Percentiles rank a stretch among this genome's conserved stretches.
Evolutionary conservation across 306 rosid species (phyloP).

Genomic region (Begonia peltatifolia): DNA sequence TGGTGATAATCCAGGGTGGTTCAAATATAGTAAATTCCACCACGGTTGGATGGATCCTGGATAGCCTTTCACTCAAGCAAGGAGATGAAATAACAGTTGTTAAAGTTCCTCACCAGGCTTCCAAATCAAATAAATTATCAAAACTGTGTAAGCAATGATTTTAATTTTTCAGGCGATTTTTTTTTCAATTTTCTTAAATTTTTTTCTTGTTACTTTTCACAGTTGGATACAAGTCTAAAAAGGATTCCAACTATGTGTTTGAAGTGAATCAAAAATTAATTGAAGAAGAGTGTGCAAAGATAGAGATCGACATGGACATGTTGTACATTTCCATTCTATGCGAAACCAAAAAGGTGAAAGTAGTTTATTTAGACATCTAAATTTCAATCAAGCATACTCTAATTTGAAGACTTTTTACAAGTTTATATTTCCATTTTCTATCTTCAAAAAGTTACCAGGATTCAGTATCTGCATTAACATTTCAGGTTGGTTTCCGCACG

Average conservation of each 20-base stretch:
- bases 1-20: slow-evolving; percentile 65
- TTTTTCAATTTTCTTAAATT: neutral
- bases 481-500: slow-evolving; percentile 39
- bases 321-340: slow-evolving; percentile 19
- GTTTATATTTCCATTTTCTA: too few relatives aligned
- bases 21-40: slow-evolving; percentile 39
- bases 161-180: slow-evolving; percentile 1
- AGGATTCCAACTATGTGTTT: slow-evolving; percentile 25
- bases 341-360: slow-evolving; percentile 30
- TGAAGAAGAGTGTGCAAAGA: slow-evolving; percentile 21
- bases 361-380: neutral
- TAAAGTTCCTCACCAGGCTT: slow-evolving; percentile 59
- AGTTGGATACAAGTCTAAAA: slow-evolving; percentile 61
- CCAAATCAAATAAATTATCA: neutral
- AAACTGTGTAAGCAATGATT: too few relatives aligned
- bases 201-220: neutral
- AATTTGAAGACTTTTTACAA: too few relatives aligned
- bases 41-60: slow-evolving; percentile 30
- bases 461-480: neutral
- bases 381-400: too few relatives aligned
- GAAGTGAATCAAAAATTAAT: slow-evolving; percentile 30
- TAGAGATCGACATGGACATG: slow-evolving; percentile 15
- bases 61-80: slow-evolving; percentile 21
- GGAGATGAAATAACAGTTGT: slow-evolving; percentile 60
- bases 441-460: too few relatives aligned